Evolutionary conservation across 2,329 filamentous ascomycete species (phyloP).

Genomic region (Xylaria sp.): DNA sequence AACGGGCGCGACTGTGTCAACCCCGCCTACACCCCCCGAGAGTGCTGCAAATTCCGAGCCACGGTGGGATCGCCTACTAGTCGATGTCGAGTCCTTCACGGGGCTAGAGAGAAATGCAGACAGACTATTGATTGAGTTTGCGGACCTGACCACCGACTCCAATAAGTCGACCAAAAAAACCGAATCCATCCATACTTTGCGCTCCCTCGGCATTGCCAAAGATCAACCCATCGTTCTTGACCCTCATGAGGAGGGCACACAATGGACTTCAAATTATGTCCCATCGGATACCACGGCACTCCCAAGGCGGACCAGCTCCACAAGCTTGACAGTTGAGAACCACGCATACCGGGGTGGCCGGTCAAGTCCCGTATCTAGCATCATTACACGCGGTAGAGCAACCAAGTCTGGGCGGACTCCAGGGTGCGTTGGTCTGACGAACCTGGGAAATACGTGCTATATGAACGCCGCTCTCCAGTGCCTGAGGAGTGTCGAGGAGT

Average conservation of each 20-base stretch:
- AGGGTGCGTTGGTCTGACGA: conserved; percentile 85
- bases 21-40: conserved; percentile 43
- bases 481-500: conserved; percentile 89
- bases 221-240: conserved; percentile 86
- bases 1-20: conserved; percentile 52
- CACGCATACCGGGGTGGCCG: conserved; percentile 68
- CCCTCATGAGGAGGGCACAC: conserved; percentile 72
- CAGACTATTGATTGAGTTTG: conserved; percentile 69
- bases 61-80: conserved; percentile 58
- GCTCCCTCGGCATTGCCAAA: conserved; percentile 72
- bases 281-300: conserved; percentile 48
- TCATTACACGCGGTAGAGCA: conserved; percentile 76
- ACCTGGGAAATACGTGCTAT: conserved; percentile 97
- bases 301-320: conserved; percentile 49
- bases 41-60: conserved; percentile 41
- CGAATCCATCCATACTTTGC: conserved; percentile 76
- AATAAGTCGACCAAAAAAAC: conserved; percentile 62
- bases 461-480: conserved; percentile 99
- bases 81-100: conserved; percentile 71
- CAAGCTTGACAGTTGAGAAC: conserved; percentile 49
- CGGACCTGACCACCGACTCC: conserved; percentile 76
- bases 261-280: conserved; percentile 64
- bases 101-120: conserved; percentile 70
- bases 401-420: conserved; percentile 74
- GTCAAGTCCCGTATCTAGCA: conserved; percentile 72